Conservation (phyloP, 345 rosid genomes). For the Populus alba region DNA sequence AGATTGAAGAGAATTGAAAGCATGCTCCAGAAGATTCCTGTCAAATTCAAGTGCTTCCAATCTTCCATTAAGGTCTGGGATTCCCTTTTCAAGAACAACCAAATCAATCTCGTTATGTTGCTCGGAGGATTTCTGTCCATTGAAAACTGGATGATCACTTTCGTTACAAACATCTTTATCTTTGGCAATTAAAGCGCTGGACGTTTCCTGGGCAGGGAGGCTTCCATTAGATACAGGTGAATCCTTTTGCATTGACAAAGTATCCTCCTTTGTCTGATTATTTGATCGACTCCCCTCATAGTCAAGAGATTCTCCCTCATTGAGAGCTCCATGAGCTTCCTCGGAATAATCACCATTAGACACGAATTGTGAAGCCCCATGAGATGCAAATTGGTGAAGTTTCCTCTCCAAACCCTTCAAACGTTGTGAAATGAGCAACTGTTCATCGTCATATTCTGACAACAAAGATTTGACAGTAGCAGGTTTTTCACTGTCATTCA, state of each 20-base stretch:
- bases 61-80: constrained; percentile 44
- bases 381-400: constrained; percentile 25
- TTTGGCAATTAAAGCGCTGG: not conserved
- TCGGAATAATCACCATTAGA: constrained; percentile 23
- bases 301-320: constrained; percentile 17
- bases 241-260: not conserved
- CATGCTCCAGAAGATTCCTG: constrained; percentile 34
- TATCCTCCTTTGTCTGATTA: constrained; percentile 10
- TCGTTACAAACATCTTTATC: constrained; percentile 6
- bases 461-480: constrained; percentile 9
- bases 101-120: constrained; percentile 19
- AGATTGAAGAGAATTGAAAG: constrained; percentile 40
- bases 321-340: constrained; percentile 16
- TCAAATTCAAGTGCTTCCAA: constrained; percentile 52
- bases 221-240: constrained; percentile 12
- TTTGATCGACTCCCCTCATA: constrained; percentile 9
- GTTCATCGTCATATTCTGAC: constrained; percentile 38
- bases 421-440: constrained; percentile 26
- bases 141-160: constrained; percentile 5
- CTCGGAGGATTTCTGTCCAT: constrained; percentile 1
- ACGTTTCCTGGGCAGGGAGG: constrained; percentile 12
- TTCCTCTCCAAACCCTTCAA: constrained; percentile 43
- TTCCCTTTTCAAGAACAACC: constrained; percentile 38
- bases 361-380: constrained; percentile 16
- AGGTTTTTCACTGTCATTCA: constrained; percentile 26